Evolutionary conservation across 371 early-diverging fungal species (phyloP).

Genomic region (Syncephalastrum racemosum): DNA sequence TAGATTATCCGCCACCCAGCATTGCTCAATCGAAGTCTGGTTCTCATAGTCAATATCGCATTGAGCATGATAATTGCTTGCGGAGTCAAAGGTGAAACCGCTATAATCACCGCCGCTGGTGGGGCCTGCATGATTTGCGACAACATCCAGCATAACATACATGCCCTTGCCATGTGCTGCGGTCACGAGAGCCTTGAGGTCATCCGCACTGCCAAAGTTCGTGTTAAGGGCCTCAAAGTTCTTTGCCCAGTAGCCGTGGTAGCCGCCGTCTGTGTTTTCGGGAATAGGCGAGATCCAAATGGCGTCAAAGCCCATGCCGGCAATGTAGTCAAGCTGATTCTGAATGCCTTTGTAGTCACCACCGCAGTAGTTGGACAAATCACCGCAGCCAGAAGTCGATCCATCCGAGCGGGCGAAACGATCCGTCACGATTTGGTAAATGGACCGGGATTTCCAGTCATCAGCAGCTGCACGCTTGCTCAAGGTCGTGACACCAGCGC

Average conservation of each 20-base stretch:
- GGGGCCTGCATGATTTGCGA: constrained; percentile 48
- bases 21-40: constrained; percentile 29
- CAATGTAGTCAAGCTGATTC: constrained; percentile 35
- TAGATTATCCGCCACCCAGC: constrained; percentile 20
- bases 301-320: constrained; percentile 44
- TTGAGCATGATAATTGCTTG: constrained; percentile 20
- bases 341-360: constrained; percentile 42
- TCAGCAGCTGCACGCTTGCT: constrained; percentile 21
- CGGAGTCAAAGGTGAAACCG: constrained; percentile 23
- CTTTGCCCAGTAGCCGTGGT: constrained; percentile 45
- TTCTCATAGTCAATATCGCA: constrained; percentile 24
- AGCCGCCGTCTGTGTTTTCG: constrained; percentile 20
- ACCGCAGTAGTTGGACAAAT: constrained; percentile 44
- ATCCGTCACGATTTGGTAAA: constrained; percentile 49
- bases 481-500: neutral
- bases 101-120: constrained; percentile 18
- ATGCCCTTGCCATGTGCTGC: constrained; percentile 36
- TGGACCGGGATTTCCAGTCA: constrained; percentile 36
- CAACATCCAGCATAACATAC: constrained; percentile 49
- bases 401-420: constrained; percentile 33
- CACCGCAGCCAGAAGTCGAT: constrained; percentile 14
- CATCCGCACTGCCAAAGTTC: constrained; percentile 42
- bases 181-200: constrained; percentile 29
- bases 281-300: constrained; percentile 49
- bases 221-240: constrained; percentile 33